phyloP scores from a whole-genome alignment of 257 asterid species.

The Ilex aquifolium region DNA sequence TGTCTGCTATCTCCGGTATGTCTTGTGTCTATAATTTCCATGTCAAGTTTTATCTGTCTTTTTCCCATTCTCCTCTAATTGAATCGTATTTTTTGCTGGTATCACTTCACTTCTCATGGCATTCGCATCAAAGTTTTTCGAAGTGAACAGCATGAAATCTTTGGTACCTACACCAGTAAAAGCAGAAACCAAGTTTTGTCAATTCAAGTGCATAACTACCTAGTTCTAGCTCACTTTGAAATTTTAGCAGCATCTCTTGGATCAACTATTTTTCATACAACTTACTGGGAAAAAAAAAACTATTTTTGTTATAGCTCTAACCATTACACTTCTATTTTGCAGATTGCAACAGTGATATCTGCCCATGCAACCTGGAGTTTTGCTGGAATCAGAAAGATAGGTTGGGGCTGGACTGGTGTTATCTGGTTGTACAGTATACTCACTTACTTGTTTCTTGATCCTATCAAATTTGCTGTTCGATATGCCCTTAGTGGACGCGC shows the following conservation, averaged over 20 bases:
- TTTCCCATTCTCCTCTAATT: too few species aligned
- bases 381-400: constrained; percentile 38
- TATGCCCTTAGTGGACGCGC: constrained; percentile 54
- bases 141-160: too few species aligned
- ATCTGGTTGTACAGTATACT: constrained; percentile 44
- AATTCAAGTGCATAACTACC: neutral
- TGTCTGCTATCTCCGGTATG: too few species aligned
- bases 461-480: constrained; percentile 35
- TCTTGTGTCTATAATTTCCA: too few species aligned
- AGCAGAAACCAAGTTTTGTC: neutral
- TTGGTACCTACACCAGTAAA: neutral
- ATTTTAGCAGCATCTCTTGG: neutral
- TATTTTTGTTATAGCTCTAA: neutral
- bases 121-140: too few species aligned
- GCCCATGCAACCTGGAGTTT: constrained; percentile 30
- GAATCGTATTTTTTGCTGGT: too few species aligned
- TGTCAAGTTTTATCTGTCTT: too few species aligned
- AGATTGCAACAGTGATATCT: constrained; percentile 47
- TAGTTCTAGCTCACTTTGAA: neutral
- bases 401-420: constrained; percentile 55
- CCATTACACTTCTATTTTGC: constrained; percentile 6
- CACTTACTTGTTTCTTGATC: constrained; percentile 38
- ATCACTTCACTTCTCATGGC: too few species aligned
- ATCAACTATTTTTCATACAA: too few species aligned
- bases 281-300: neutral